Percentiles rank a stretch among this genome's conserved stretches.
Conservation (phyloP, 495 filamentous ascomycete species). For the Penicillium coffeae region DNA sequence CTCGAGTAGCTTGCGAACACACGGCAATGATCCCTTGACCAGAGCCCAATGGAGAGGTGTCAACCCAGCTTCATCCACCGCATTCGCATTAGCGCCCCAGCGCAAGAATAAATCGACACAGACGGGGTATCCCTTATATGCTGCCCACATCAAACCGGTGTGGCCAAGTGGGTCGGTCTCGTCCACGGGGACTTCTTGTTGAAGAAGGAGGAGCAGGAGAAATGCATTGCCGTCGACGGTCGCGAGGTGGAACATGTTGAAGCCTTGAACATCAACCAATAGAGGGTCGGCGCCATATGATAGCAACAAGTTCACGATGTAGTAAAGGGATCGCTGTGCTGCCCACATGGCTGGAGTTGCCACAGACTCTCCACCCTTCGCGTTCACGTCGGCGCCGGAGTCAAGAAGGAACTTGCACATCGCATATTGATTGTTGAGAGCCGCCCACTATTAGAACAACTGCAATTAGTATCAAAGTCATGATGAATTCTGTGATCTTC, state of each 20-base stretch:
- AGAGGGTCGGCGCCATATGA: constrained; percentile 86
- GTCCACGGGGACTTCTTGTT: constrained; percentile 92
- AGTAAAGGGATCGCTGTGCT: constrained; percentile 88
- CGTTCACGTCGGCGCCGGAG: constrained; percentile 85
- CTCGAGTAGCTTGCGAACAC: constrained; percentile 87
- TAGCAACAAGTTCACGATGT: constrained; percentile 75
- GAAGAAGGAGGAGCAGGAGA: constrained; percentile 78
- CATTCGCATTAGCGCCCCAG: constrained; percentile 93
- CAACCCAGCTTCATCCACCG: constrained; percentile 84
- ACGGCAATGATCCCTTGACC: constrained; percentile 81
- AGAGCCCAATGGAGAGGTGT: constrained; percentile 95
- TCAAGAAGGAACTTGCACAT: constrained; percentile 94
- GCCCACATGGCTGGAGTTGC: constrained; percentile 97
- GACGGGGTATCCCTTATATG: constrained; percentile 89
- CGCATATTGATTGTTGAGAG: constrained; percentile 97
- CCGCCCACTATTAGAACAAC: constrained; percentile 71
- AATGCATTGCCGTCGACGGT: constrained; percentile 98
- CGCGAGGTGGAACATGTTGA: constrained; percentile 93
- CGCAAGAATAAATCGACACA: constrained; percentile 90
- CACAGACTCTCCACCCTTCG: constrained; percentile 87
- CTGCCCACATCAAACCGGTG: constrained; percentile 96
- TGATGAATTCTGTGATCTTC: constrained; percentile 3
- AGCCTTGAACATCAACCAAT: constrained; percentile 85
- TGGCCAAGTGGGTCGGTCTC: constrained; percentile 83
- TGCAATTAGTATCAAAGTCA: constrained; percentile 1